Evolutionary conservation across 768 basidiomycete species (phyloP).

Genomic region (Rhodotorula diobovata): DNA sequence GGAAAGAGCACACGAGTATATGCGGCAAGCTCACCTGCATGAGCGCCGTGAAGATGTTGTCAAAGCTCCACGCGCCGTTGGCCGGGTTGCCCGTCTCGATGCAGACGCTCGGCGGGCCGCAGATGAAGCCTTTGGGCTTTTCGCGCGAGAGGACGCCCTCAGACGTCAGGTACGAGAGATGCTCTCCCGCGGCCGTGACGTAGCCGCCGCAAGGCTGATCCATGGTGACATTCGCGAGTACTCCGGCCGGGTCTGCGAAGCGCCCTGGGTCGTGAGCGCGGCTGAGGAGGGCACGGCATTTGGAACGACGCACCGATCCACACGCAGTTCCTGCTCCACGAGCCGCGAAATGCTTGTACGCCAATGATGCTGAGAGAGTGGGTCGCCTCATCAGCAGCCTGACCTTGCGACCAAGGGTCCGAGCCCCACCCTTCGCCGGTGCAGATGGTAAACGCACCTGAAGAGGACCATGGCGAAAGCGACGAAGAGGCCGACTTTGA

Average conservation of each 20-base stretch:
- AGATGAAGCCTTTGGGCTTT: constrained; percentile 76
- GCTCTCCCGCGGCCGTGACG: constrained; percentile 58
- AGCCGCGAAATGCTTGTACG: constrained; percentile 88
- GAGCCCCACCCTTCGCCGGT: neutral
- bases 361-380: constrained; percentile 66
- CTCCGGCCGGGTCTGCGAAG: constrained; percentile 45
- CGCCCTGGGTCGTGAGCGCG: neutral
- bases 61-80: constrained; percentile 69
- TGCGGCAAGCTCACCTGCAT: too few species aligned
- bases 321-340: constrained; percentile 55
- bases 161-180: constrained; percentile 51
- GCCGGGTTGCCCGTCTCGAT: constrained; percentile 60
- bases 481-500: constrained; percentile 85
- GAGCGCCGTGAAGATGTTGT: constrained; percentile 73
- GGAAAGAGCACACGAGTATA: too few species aligned
- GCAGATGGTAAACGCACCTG: constrained; percentile 53
- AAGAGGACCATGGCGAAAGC: constrained; percentile 83
- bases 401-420: too few species aligned
- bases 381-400: neutral
- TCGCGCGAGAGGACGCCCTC: constrained; percentile 50
- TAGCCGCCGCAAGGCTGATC: constrained; percentile 74
- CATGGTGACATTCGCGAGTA: constrained; percentile 45
- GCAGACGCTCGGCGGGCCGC: constrained; percentile 80
- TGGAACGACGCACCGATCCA: constrained; percentile 41
- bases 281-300: too few species aligned